Evolutionary conservation across 148 eudicot genomes (phyloP).

Genomic region (Amaranthus hypochondriacus): DNA sequence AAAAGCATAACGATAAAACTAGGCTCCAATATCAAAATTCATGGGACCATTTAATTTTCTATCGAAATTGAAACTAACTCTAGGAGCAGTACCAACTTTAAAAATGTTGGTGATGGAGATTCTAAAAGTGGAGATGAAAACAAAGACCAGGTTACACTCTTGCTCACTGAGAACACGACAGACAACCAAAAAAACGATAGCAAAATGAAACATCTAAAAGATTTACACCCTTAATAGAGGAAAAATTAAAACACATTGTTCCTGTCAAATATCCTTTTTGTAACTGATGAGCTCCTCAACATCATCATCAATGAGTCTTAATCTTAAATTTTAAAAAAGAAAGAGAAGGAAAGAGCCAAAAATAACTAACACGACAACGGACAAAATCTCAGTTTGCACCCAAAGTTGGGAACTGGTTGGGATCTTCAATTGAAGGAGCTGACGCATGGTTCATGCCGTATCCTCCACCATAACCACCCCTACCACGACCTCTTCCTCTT

Average conservation of each 20-base stretch:
- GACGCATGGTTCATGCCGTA: slow-evolving; percentile 22
- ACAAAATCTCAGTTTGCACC: slow-evolving; percentile 41
- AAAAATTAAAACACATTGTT: slow-evolving; percentile 22
- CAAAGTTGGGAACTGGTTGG: slow-evolving; percentile 42
- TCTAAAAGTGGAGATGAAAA: slow-evolving; percentile 12
- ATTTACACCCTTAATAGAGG: slow-evolving; percentile 39
- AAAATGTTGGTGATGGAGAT: neutral
- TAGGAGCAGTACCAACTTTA: neutral
- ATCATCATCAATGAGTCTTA: slow-evolving; percentile 15
- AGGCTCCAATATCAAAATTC: no score
- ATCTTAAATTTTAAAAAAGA: neutral
- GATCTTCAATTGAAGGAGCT: slow-evolving; percentile 48
- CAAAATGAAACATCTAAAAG: slow-evolving; percentile 26
- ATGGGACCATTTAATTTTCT: no score
- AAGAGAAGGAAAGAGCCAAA: slow-evolving; percentile 19
- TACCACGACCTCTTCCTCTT: slow-evolving; percentile 52
- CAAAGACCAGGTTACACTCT: slow-evolving; percentile 22
- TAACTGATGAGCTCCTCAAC: slow-evolving; percentile 18
- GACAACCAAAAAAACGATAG: slow-evolving; percentile 9
- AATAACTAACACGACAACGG: slow-evolving; percentile 12
- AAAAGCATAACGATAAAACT: no score
- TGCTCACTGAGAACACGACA: slow-evolving; percentile 13
- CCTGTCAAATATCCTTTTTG: slow-evolving; percentile 18
- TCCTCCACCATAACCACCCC: slow-evolving; percentile 39
- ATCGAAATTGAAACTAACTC: neutral